Conservation (phyloP, 192 early-diverging fungal species). For the Coemansia sp. region DNA sequence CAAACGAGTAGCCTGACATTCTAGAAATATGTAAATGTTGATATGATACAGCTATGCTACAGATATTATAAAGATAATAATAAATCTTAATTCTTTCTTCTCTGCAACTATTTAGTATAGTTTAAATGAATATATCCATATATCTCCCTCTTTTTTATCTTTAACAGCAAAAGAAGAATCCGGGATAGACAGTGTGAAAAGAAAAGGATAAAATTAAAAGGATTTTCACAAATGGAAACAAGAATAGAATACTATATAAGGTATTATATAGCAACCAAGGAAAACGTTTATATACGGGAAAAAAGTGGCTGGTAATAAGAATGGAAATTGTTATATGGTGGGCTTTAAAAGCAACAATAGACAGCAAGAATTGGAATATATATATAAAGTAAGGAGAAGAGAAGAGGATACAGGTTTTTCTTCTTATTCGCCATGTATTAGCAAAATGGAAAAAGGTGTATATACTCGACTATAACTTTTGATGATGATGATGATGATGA, state of each 20-base stretch:
- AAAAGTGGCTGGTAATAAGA: background rate
- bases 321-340: background rate
- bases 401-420: background rate
- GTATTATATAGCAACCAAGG: no score
- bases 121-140: background rate
- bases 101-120: background rate
- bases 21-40: background rate
- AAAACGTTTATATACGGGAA: background rate
- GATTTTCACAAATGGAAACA: background rate
- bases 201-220: background rate
- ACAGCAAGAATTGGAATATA: constrained; percentile 1
- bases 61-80: background rate
- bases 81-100: no score
- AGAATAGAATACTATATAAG: no score
- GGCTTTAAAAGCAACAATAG: constrained; percentile 2
- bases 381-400: background rate
- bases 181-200: background rate
- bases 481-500: background rate
- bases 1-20: constrained; percentile 51
- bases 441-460: background rate
- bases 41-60: constrained; percentile 8
- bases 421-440: no score
- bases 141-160: background rate
- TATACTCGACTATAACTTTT: background rate
- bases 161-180: background rate